Base-by-base conservation (phyloP, 148 eudicot species). In the Diospyros lotus region DNA sequence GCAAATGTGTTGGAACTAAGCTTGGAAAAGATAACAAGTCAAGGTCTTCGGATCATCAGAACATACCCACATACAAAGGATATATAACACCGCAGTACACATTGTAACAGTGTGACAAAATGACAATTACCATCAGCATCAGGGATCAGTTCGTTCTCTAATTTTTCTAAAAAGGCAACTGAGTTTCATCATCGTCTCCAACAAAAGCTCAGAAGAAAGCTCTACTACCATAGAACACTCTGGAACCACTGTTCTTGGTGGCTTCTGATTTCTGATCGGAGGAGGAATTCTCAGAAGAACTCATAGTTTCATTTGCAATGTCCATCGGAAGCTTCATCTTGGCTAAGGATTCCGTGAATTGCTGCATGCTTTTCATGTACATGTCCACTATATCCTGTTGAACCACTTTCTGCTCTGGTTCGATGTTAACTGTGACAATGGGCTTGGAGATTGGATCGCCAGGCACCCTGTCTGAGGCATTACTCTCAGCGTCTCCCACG, bases 281-380 rank as follows among this genome's bases (percentile, higher is more conserved):
- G 78, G 83, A 84, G 5, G 99, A 95, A 71, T 80, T 82, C 50
- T 77, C 94, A 10, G 96, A 28, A 28, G 28, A 88, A 76, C 92
- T 89, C 28, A 91, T 40, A 12, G 91, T 80, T 46, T 86, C 89
- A 9, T 82, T 78, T 38, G 84, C 89, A 6, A 84, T 76, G 66
- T 95, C 96, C 91, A 92, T 79, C 0, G 97, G 99, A 64, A 95
- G 99, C 84, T 95, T 95, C 99, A 95, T 93, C 81, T 89, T 88
- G 15, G 96, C 97, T 81, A 93, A 75, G 1, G 99, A 93, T 58
- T 92, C 97, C 0, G 96, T 90, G 68, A 95, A 92, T 75, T 95
- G 96, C 73, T 95, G 97, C 99, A 95, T 95, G 84, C 99, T 95
- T 75, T 92, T 95, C 99, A 95, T 89, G 86, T 95, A 95, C 96